Base-by-base conservation (phyloP, 108 stramenopile genomes). In the Pseudonitzschia multistriata region DNA sequence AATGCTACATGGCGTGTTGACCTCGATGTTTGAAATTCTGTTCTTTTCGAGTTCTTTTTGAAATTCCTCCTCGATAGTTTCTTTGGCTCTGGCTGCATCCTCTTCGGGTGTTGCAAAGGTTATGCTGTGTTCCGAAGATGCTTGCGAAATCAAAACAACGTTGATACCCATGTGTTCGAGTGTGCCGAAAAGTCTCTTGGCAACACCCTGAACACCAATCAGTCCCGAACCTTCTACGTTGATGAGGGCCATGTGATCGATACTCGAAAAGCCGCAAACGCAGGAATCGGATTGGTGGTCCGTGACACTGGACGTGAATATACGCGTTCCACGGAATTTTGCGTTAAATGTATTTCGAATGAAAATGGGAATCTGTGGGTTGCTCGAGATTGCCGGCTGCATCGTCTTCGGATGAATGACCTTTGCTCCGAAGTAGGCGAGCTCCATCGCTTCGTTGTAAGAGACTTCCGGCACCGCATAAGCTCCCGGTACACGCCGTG, bases 361-460 rank as follows among this genome's bases (percentile, higher is more conserved):
- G 55, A 70, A 93, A 66, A 96, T 90, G 29, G 96, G 96, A 60
- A 96, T 93, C 22, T 79, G 86, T 19, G 89, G 89, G 31, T 73
- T 70, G 66, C 68, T 54, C 13, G 74, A 79, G 59, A 92, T 80
- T 24, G 87, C 86, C 39, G 86, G 85, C 54, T 85, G 79, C 93
- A 94, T 91, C n/a, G 96, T 93, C 76, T 85, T 91, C 27, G 91
- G 91, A 74, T 95, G 94, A 48, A 93, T 90, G 8, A 95, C 94
- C 67, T 96, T 93, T 30, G 96, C 96, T 25, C 96, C 96, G 70
- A 96, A 96, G 71, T 94, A 96, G 15, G 93, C 94, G 52, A 96
- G 72, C 82, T 95, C 96, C 89, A 95, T 92, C 35, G 96, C 96
- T 75, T 96, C 96, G 69, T 90, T 90, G 74, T 92, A 96, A 22